These are phyloP conservation scores for Penicillium sp. DNA, from an alignment of 2,329 filamentous ascomycete species.

Conservation along the genomic window DNA sequence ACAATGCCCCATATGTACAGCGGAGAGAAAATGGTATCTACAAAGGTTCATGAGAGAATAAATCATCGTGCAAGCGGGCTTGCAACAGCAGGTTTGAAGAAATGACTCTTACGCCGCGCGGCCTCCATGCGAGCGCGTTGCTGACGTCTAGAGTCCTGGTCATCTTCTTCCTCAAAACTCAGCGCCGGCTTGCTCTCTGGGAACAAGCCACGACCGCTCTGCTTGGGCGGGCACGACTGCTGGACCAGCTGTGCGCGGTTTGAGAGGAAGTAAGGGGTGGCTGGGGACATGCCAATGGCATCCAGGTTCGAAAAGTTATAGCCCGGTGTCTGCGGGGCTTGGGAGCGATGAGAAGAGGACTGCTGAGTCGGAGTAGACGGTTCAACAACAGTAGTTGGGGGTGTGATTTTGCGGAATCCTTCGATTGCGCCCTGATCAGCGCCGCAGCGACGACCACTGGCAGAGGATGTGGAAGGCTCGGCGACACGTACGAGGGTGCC, in stretches of 20 bases:
- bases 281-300: slow-evolving; percentile 44
- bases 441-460: slow-evolving; percentile 29
- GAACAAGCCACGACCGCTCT: slow-evolving; percentile 46
- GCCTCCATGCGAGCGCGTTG: slow-evolving; percentile 66
- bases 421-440: slow-evolving; percentile 31
- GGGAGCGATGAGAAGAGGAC: slow-evolving; percentile 15
- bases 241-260: slow-evolving; percentile 48
- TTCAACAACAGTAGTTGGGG: slow-evolving; percentile 22
- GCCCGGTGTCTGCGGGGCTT: slow-evolving; percentile 35
- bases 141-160: slow-evolving; percentile 35
- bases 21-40: slow-evolving; percentile 12
- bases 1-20: slow-evolving; percentile 21
- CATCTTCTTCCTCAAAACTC: slow-evolving; percentile 18
- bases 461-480: slow-evolving; percentile 27
- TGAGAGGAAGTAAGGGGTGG: slow-evolving; percentile 48
- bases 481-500: slow-evolving; percentile 55
- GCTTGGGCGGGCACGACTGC: slow-evolving; percentile 57
- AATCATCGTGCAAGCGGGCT: slow-evolving; percentile 64
- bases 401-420: slow-evolving; percentile 35
- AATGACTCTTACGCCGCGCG: slow-evolving; percentile 73
- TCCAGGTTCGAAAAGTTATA: slow-evolving; percentile 38
- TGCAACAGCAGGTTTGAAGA: slow-evolving; percentile 72
- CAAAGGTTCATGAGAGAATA: slow-evolving; percentile 3
- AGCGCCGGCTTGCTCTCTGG: slow-evolving; percentile 11
- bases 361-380: slow-evolving; percentile 19